Evolutionary conservation across 495 filamentous ascomycete genomes (phyloP).

Genomic region (Penicillium subrubescens): DNA sequence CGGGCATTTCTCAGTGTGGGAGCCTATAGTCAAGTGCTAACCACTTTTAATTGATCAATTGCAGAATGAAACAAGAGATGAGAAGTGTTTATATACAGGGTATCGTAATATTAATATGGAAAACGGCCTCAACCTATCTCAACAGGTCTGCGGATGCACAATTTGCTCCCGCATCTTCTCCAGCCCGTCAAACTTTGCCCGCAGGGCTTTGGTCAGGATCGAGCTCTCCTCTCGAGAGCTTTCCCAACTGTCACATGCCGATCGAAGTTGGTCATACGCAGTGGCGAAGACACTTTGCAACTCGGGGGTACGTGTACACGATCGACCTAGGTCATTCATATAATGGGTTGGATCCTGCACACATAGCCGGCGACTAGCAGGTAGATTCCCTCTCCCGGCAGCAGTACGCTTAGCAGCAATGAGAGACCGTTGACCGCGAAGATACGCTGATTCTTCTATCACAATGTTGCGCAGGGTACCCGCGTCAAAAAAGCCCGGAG

Average conservation of each 20-base stretch:
- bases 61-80: slow-evolving; percentile 5
- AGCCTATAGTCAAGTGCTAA: background rate
- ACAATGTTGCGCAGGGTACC: slow-evolving; percentile 15
- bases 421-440: slow-evolving; percentile 45
- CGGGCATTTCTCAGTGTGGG: background rate
- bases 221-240: background rate
- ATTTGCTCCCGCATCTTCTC: slow-evolving; percentile 21
- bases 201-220: slow-evolving; percentile 35
- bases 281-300: slow-evolving; percentile 31
- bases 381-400: slow-evolving; percentile 26
- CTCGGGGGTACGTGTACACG: slow-evolving; percentile 35
- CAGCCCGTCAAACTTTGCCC: slow-evolving; percentile 40
- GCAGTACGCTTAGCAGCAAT: slow-evolving; percentile 40
- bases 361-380: slow-evolving; percentile 42
- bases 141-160: background rate
- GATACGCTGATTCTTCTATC: slow-evolving; percentile 26
- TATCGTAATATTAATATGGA: slow-evolving; percentile 4
- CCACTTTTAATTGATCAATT: background rate
- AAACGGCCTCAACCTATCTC: background rate
- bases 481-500: slow-evolving; percentile 43
- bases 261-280: slow-evolving; percentile 27
- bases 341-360: slow-evolving; percentile 63
- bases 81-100: slow-evolving; percentile 16
- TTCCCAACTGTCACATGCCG: slow-evolving; percentile 27
- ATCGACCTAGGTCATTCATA: slow-evolving; percentile 56